phyloP scores from a whole-genome alignment of 768 basidiomycete genomes.

The Boletus coccyginus region DNA sequence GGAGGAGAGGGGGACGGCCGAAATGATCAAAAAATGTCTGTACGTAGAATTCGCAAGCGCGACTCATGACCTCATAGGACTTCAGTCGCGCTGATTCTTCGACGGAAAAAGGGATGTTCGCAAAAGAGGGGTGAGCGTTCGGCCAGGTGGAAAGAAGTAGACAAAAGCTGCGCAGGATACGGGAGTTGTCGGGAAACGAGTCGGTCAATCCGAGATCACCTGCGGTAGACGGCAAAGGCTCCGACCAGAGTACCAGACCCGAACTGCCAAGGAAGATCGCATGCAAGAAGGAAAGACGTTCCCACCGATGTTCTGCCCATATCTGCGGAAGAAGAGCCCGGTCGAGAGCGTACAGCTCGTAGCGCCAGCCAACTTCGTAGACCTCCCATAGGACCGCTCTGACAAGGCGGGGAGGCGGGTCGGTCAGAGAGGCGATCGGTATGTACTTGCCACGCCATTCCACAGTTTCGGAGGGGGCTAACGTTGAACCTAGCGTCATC shows the following conservation, averaged over 20 bases:
- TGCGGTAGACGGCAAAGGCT: neutral
- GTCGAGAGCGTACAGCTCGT: constrained; percentile 21
- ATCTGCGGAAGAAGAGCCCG: neutral
- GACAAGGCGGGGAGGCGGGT: too few species aligned
- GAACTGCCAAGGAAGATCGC: neutral
- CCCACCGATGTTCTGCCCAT: constrained; percentile 2
- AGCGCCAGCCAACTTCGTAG: constrained; percentile 17
- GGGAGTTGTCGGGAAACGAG: neutral
- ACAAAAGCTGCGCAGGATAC: neutral
- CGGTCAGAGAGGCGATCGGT: too few species aligned
- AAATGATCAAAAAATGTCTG: constrained; percentile 1
- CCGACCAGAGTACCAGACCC: neutral
- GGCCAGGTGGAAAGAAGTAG: neutral
- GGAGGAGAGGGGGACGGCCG: neutral
- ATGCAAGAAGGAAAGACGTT: neutral
- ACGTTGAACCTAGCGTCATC: too few species aligned
- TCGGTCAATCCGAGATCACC: neutral
- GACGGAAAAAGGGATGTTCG: neutral
- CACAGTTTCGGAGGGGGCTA: too few species aligned
- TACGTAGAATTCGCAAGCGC: neutral
- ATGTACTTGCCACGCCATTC: too few species aligned
- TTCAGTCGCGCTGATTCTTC: too few species aligned
- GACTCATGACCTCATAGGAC: neutral
- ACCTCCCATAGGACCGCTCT: constrained; percentile 18
- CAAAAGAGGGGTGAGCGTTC: neutral